A percentile compares a stretch with the other conserved stretches of the same genome.
Evolutionary conservation across 2,329 filamentous ascomycete genomes (phyloP).

Genomic region (Colletotrichum sp.): DNA sequence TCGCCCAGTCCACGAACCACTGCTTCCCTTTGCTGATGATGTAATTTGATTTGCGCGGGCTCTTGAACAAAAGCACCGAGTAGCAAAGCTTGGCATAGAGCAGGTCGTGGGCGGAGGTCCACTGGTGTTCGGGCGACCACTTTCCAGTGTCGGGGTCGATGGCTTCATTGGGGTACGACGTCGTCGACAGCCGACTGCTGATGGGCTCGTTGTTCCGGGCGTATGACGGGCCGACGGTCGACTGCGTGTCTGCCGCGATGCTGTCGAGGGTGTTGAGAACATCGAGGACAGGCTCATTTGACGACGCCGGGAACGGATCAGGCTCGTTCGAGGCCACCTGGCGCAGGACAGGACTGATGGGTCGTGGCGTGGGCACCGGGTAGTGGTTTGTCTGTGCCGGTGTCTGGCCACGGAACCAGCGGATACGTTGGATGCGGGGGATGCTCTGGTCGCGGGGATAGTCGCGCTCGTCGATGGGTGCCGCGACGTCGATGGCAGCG

Average conservation of each 20-base stretch:
- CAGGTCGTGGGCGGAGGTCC: slow-evolving; percentile 62
- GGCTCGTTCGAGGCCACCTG: neutral
- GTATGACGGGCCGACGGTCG: slow-evolving; percentile 18
- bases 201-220: slow-evolving; percentile 22
- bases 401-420: slow-evolving; percentile 50
- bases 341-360: neutral
- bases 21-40: slow-evolving; percentile 62
- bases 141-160: slow-evolving; percentile 57
- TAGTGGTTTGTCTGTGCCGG: slow-evolving; percentile 30
- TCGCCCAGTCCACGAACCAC: slow-evolving; percentile 65
- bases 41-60: slow-evolving; percentile 63
- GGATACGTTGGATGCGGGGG: slow-evolving; percentile 59
- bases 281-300: slow-evolving; percentile 13
- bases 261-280: neutral
- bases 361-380: slow-evolving; percentile 18
- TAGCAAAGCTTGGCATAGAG: slow-evolving; percentile 66
- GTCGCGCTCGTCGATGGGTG: slow-evolving; percentile 73
- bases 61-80: slow-evolving; percentile 60
- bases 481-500: slow-evolving; percentile 75
- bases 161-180: slow-evolving; percentile 49
- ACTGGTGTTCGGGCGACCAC: slow-evolving; percentile 60
- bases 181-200: slow-evolving; percentile 46
- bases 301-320: slow-evolving; percentile 7
- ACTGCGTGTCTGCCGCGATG: slow-evolving; percentile 3
- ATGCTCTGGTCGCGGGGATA: slow-evolving; percentile 67